phyloP scores from a whole-genome alignment of 2,329 filamentous ascomycete genomes.

The Claviceps pusilla region DNA sequence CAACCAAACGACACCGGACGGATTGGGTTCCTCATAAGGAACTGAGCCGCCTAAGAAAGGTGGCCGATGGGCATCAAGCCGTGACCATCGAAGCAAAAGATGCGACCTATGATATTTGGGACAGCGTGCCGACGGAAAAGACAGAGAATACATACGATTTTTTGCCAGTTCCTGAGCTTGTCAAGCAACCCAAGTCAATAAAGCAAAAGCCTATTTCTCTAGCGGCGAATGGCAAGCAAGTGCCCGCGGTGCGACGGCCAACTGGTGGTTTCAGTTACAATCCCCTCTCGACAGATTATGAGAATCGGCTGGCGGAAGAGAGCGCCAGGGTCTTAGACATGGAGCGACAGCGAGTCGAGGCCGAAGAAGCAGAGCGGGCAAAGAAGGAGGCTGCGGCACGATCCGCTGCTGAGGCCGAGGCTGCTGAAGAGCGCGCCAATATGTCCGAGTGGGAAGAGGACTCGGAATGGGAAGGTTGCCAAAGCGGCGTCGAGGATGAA shows the following conservation, averaged over 20 bases:
- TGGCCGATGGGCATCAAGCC: conserved; percentile 60
- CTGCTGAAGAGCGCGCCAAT: conserved; percentile 51
- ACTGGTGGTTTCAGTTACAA: conserved; percentile 84
- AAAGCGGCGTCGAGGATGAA: conserved; percentile 62
- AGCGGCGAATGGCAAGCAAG: conserved; percentile 61
- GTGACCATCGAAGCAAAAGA: conserved; percentile 39
- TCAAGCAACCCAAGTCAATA: conserved; percentile 60
- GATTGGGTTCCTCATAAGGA: conserved; percentile 79
- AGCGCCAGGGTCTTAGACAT: conserved; percentile 64
- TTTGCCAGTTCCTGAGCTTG: conserved; percentile 47
- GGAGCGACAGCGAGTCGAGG: conserved; percentile 58
- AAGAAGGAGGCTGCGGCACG: conserved; percentile 51
- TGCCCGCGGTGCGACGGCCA: conserved; percentile 67
- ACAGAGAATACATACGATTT: conserved; percentile 36
- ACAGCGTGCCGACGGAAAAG: conserved; percentile 22
- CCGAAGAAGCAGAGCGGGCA: conserved; percentile 50
- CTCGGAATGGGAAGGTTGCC: conserved; percentile 78
- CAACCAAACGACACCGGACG: conserved; percentile 59
- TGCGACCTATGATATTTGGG: conserved; percentile 70
- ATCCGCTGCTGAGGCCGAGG: conserved; percentile 61
- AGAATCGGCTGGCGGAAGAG: conserved; percentile 57
- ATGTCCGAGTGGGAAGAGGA: conserved; percentile 68
- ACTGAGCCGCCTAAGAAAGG: conserved; percentile 57
- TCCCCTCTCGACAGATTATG: conserved; percentile 74
- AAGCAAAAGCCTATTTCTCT: conserved; percentile 67